These are phyloP conservation scores for Scutellospora calospora DNA, from an alignment of 371 early-diverging fungal genomes.

Conservation along the genomic window DNA sequence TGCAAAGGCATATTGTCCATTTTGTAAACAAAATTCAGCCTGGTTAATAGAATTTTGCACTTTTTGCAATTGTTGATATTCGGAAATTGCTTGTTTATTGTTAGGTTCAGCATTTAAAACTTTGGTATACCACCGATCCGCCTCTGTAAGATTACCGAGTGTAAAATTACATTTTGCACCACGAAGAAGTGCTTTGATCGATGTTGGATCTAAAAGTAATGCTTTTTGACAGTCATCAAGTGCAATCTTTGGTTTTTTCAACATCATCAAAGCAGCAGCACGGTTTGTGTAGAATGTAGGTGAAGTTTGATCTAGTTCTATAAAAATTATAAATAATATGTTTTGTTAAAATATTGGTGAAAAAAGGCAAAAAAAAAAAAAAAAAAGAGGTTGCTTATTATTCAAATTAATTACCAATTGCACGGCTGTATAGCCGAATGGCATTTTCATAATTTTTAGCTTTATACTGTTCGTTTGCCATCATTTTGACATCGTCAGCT, in stretches of 20 bases:
- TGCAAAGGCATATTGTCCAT: conserved; percentile 68
- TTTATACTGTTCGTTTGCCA: conserved; percentile 27
- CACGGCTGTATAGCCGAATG: conserved; percentile 64
- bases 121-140: conserved; percentile 57
- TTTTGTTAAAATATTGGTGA: no score
- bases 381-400: no score
- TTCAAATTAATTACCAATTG: conserved; percentile 61
- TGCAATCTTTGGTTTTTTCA: conserved; percentile 70
- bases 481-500: conserved; percentile 19
- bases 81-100: conserved; percentile 58
- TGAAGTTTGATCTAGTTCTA: conserved; percentile 66
- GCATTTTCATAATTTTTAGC: conserved; percentile 67
- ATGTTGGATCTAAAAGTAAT: conserved; percentile 66
- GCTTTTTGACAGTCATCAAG: conserved; percentile 76
- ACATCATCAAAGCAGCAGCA: conserved; percentile 83
- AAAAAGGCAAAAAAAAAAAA: background rate
- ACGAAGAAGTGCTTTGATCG: conserved; percentile 75
- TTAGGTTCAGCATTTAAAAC: conserved; percentile 57
- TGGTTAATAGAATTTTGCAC: conserved; percentile 69
- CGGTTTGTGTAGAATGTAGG: conserved; percentile 83
- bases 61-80: conserved; percentile 58
- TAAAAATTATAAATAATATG: no score
- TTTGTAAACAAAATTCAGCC: conserved; percentile 60
- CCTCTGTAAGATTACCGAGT: conserved; percentile 68
- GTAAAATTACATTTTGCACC: conserved; percentile 77